Evolutionary conservation across 495 filamentous ascomycete species (phyloP), one percentile per base, ranked within the genome.

Genomic region (Podospora fimiseda): DNA sequence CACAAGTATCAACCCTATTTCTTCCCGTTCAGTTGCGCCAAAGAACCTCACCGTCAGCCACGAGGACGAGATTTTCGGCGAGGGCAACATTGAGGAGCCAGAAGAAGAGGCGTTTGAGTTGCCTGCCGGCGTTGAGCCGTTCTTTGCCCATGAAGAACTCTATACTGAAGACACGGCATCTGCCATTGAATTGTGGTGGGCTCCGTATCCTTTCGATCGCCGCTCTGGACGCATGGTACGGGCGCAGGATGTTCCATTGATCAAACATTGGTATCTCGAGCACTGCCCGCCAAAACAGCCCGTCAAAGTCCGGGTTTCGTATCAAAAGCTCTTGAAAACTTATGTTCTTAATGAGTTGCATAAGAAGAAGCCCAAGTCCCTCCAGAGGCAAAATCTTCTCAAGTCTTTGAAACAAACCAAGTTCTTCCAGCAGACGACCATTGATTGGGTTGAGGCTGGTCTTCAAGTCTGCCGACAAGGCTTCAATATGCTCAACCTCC

Each of bases 361-460:
- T 65, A 93, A 92, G 71, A 92, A 87, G 63, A 86, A 86, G 54
- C 89, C 90, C 9, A 97, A 99, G 75, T 88, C 91, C 5, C 85
- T 95, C 58, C 95, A 89, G 70, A 95, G 92, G 65, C 94, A 99
- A 69, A 88, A 90, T 66, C 71, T 99, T 44, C 79, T 96, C 67
- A 86, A 82, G 61, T 92, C 88, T 1, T 65, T 99, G 59, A 96
- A 95, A 66, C 83, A 86, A 44, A 99, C 94, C 21, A 99, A 97
- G 65, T 99, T 97, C 72, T 99, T 99, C 79, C 94, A 99, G 74
- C 92, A 96, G 62, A 99, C 94, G 1, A 95, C 89, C 0, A 96
- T 97, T 55, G 94, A 99, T 68, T 99, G 94, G 94, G 93, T 99
- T 23, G 94, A 99, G 71, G 94, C 94, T 56, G 94, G 94, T 69